These are phyloP conservation scores for Hirsutella rhossiliensis DNA, from an alignment of 2,329 filamentous ascomycete genomes.

Conservation along the genomic window DNA sequence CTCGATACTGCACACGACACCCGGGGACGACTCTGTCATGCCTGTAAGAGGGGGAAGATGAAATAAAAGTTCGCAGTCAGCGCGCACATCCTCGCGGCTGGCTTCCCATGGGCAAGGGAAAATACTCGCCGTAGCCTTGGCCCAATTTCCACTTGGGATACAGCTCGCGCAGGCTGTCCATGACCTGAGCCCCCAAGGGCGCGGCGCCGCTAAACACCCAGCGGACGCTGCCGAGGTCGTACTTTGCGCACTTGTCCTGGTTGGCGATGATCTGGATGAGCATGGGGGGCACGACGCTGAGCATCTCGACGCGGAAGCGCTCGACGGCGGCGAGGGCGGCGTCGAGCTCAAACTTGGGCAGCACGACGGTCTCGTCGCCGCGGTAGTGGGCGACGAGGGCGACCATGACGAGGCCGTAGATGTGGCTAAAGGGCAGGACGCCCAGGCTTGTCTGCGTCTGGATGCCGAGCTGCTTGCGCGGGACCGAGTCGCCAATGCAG, in stretches of 20 bases:
- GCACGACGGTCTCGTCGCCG: constrained; percentile 61
- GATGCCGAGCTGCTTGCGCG: constrained; percentile 23
- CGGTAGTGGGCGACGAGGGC: constrained; percentile 53
- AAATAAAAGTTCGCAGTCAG: too few species aligned
- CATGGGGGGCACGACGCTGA: constrained; percentile 68
- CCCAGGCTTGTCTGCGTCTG: constrained; percentile 43
- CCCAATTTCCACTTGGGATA: constrained; percentile 55
- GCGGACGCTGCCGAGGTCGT: constrained; percentile 56
- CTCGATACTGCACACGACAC: constrained; percentile 44
- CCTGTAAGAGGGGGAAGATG: constrained; percentile 26
- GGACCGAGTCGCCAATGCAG: constrained; percentile 26
- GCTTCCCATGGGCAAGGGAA: accelerated
- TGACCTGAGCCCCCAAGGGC: constrained; percentile 58
- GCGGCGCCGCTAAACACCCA: constrained; percentile 62
- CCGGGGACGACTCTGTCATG: constrained; percentile 62
- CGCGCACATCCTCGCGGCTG: too few species aligned
- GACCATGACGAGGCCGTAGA: constrained; percentile 65
- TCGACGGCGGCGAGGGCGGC: constrained; percentile 52
- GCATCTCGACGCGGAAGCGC: constrained; percentile 51
- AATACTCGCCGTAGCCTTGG: constrained; percentile 56
- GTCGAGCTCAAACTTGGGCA: constrained; percentile 66
- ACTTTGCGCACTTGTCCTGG: constrained; percentile 44
- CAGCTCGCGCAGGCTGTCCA: constrained; percentile 44
- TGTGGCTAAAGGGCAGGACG: constrained; percentile 71
- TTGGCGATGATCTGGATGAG: constrained; percentile 62